Evolutionary conservation across 2,329 filamentous ascomycete species (phyloP), one percentile per base, ranked within the genome.

Genomic region (Dryadomyces quercivorus): DNA sequence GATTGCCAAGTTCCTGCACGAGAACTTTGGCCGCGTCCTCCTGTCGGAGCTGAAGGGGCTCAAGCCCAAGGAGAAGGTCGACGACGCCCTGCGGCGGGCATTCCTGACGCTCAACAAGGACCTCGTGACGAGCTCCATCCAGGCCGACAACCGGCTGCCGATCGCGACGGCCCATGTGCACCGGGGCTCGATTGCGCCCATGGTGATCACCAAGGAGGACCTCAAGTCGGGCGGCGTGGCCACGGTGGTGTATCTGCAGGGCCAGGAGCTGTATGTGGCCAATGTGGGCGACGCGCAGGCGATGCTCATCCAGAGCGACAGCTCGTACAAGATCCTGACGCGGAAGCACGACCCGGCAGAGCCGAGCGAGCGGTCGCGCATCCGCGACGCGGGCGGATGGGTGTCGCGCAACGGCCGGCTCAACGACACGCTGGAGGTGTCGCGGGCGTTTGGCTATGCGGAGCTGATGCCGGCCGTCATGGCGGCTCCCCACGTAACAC

Each of bases 221-320:
- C 76, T 96, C 47, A 85, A 85, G 60, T 92, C 90, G 16, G 93
- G 93, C 44, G 89, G 88, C 56, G 90, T 95, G 48, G 93, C 92
- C 2, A 96, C 93, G 0, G 86, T 97, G 2, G 76, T 93, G 52
- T 98, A 95, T 63, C 73, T 98, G 36, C 86, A 91, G 62, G 85
- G 87, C 61, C 91, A 89, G 69, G 89, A 97, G 62, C 77, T 98
- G 3, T 96, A 88, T 64, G 85, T 97, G 53, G 93, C 91, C 59
- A 98, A 98, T 63, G 88, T 98, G 21, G 93, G 93, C 52, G 90
- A 98, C 69, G 89, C 87, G 5, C 90, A 97, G 69, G 92, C 91
- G n/a, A 86, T 98, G 70, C 77, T 97, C 20, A 93, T 98, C 59
- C 87, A 91, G 63, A 88, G 87, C 1, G 90, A 95, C 65, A 89